Evolutionary conservation across 345 rosid genomes (phyloP).

Genomic region (Bruguiera sexangula): DNA sequence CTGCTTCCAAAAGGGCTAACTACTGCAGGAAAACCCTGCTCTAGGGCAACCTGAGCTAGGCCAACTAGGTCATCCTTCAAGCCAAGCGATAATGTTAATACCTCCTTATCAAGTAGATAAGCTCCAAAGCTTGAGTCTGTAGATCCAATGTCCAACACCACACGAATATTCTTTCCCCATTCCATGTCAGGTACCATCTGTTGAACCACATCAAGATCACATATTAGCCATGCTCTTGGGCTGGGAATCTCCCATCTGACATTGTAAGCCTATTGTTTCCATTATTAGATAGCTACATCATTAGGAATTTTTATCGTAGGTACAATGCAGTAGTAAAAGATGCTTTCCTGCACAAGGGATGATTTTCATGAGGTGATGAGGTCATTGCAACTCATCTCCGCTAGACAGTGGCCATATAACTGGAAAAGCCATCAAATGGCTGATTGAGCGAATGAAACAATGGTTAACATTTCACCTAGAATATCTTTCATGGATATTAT

Average conservation of each 20-base stretch:
- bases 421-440: neutral
- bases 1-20: constrained; percentile 67
- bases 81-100: constrained; percentile 70
- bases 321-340: neutral
- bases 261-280: neutral
- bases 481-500: no score
- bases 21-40: constrained; percentile 81
- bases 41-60: constrained; percentile 83
- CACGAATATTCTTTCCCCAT: constrained; percentile 96
- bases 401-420: no score
- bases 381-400: constrained; percentile 1
- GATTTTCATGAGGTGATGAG: neutral
- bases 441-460: neutral
- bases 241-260: neutral
- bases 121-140: constrained; percentile 69
- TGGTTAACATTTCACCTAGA: no score
- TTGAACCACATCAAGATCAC: constrained; percentile 33
- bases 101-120: constrained; percentile 74
- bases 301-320: no score
- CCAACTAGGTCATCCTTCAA: constrained; percentile 90
- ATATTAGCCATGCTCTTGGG: neutral
- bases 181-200: constrained; percentile 99
- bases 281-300: neutral
- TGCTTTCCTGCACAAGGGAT: neutral
- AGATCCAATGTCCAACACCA: constrained; percentile 82